phyloP scores from a whole-genome alignment of 305 asterid genomes.

The Solanum aculeatissimum region DNA sequence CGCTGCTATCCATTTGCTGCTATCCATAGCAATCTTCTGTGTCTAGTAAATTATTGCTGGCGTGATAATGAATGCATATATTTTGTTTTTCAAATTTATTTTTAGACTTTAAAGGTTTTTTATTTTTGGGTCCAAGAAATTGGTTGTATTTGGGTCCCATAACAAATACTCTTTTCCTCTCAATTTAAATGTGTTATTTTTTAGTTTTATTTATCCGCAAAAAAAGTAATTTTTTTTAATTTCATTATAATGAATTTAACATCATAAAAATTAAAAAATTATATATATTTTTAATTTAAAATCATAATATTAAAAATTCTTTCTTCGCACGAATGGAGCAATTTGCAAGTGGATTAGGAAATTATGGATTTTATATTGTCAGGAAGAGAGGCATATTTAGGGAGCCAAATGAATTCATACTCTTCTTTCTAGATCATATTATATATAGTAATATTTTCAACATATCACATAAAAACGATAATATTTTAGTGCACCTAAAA shows the following conservation, averaged over 20 bases:
- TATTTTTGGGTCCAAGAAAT: background rate
- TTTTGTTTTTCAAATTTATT: background rate
- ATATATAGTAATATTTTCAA: no score
- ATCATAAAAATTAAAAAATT: background rate
- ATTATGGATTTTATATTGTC: background rate
- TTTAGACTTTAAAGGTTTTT: background rate
- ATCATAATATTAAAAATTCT: background rate
- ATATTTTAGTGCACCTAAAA: no score
- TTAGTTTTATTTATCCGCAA: no score
- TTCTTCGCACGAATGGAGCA: background rate
- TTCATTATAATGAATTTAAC: background rate
- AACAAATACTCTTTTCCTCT: no score
- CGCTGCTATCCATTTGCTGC: conserved; percentile 64
- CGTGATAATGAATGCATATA: background rate
- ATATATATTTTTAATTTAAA: background rate
- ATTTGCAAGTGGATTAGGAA: background rate
- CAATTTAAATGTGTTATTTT: no score
- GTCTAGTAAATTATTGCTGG: background rate
- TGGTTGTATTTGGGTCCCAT: background rate
- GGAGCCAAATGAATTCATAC: no score
- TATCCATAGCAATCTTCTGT: background rate
- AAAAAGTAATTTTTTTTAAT: background rate
- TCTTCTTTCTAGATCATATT: no score
- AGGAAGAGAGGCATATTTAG: background rate
- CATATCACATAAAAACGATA: no score